Evolutionary conservation across 192 early-diverging fungal species (phyloP), one percentile per base, ranked within the genome.

Genomic region (Backusella luteola): DNA sequence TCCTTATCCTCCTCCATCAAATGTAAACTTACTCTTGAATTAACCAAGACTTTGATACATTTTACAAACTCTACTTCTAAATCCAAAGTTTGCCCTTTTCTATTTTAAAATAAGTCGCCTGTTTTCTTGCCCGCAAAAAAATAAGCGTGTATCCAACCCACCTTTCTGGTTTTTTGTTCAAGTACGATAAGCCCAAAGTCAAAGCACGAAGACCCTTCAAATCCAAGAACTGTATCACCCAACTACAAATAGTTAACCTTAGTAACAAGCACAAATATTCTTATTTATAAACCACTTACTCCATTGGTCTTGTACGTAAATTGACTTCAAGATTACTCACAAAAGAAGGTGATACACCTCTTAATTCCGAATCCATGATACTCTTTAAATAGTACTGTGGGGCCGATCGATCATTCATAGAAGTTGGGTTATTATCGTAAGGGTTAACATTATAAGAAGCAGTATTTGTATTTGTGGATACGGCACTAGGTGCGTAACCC

Each of bases 61-160:
- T 91, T 92, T 29, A 92, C 87, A 72, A 94, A 91, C 82, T 93
- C 93, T 42, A 89, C 83, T 76, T 94, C 93, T 86, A 93, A 89
- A 66, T 89, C 85, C n/a, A 92, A 80, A 77, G 91, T 90, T 52
- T 86, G 84, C 21, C 90, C 90, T 76, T 85, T 85, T 71, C 93
- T 89, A 75, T 71, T 63, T 26, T 29, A 63, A 9, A 63, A 29
- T 63, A 63, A 29, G 56, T 63, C 29, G 9, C 4, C 12, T 9
- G 9, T 63, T 29, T 63, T 63, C 32, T 32, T 32, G 32, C 29
- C 23, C 56, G 14, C 53, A 21, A 23, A 34, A 46, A 46, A 46
- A 46, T 17, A 34, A 6, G 1, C 46, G 19, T 49, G 6, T 49
- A 49, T 49, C 17, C 15, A 49, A 49, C 19, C 36, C 67, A 75